Evolutionary conservation across 495 filamentous ascomycete genomes (phyloP), one percentile per base, ranked within the genome.

Genomic region (Daldinia decipiens): DNA sequence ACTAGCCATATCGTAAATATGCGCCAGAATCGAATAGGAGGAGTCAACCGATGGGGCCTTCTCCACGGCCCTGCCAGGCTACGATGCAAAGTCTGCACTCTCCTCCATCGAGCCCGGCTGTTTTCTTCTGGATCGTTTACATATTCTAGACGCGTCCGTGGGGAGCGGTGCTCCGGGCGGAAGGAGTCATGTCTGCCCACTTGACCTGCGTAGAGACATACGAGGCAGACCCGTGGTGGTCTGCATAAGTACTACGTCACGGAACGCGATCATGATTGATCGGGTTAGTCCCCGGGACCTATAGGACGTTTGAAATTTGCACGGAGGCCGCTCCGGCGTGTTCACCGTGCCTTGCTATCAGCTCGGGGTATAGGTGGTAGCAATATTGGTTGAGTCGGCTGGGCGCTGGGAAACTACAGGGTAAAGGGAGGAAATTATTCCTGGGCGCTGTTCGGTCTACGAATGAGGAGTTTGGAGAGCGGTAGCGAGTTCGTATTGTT

Each of bases 1-100:
- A 69, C 54, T 54, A 53, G 43, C 31, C 54, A 57, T 39, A 12
- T 24, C 17, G 43, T 47, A 47, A 11, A 47, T 47, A 47, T 47
- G 43, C 19, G 24, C 43, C 8, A 21, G 43, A 21, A 47, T 47
- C 17, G 9, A 47, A 47, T 24, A 47, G 43, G 43, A 47, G 43
- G 43, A 47, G 43, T 24, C 19, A 21, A 47, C 43, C 43, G 24
- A 21, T 17, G 2, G 8, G 24, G 21, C 9, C 7, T 21, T 4
- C 19, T 24, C 43, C 19, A 47, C 9, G 17, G 43, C 17, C 24
- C 43, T 11, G 11, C n/a, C 1, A 17, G 17, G 39, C n/a, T 13
- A 13, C 34, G 34, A 36, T 36, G 12, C 11, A 12, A 36, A 36
- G 13, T 36, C 13, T 36, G 34, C 12, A 36, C 34, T 9, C 11